Percentiles rank a stretch among this genome's conserved stretches.
These are phyloP conservation scores for Panaeolus cyanescens DNA, from an alignment of 768 basidiomycete genomes.

Conservation along the genomic window DNA sequence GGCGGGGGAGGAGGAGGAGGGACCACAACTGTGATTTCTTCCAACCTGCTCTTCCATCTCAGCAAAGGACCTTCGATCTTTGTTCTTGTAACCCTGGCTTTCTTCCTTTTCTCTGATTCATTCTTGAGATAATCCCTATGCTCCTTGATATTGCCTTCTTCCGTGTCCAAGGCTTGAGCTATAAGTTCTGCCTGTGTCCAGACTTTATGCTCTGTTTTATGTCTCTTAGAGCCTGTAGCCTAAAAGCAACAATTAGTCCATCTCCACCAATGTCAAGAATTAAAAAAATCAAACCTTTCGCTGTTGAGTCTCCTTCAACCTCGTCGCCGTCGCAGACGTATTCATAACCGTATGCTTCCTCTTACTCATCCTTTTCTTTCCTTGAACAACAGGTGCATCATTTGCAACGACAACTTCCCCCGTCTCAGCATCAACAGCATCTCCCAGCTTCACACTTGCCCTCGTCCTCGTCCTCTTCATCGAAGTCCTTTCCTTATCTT, in stretches of 20 bases:
- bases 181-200: slow-evolving; percentile 86
- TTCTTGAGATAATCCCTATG: slow-evolving; percentile 77
- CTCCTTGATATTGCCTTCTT: slow-evolving; percentile 80
- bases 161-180: slow-evolving; percentile 79
- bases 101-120: slow-evolving; percentile 82
- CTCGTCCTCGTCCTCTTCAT: slow-evolving; percentile 33
- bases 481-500: slow-evolving; percentile 15
- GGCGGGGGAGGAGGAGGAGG: slow-evolving; percentile 32
- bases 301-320: slow-evolving; percentile 65
- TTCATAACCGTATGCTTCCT: slow-evolving; percentile 72
- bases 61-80: slow-evolving; percentile 66
- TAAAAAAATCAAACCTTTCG: slow-evolving; percentile 47
- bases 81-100: slow-evolving; percentile 63
- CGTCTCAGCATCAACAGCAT: slow-evolving; percentile 59
- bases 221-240: slow-evolving; percentile 66
- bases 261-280: not conserved
- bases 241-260: slow-evolving; percentile 20
- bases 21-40: slow-evolving; percentile 52
- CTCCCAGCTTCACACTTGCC: slow-evolving; percentile 56
- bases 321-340: slow-evolving; percentile 63
- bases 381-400: slow-evolving; percentile 19
- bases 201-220: slow-evolving; percentile 49
- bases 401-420: slow-evolving; percentile 51
- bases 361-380: slow-evolving; percentile 56
- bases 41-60: slow-evolving; percentile 69